Conservation (phyloP, 2,329 filamentous ascomycete species). For the Dactylellina parvicollis region DNA sequence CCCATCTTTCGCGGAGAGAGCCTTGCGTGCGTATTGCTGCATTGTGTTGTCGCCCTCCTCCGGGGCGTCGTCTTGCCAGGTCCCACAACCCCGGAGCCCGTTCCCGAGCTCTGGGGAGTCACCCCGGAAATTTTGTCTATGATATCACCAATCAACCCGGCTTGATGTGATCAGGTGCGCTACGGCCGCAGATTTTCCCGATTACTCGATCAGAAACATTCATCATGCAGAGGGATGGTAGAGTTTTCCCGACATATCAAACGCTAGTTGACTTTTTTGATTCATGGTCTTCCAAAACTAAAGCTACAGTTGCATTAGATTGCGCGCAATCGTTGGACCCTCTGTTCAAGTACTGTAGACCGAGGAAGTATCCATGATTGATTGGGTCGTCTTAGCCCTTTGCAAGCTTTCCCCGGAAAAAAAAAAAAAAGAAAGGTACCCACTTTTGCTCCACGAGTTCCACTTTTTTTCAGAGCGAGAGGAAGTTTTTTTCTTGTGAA, state of each 20-base stretch:
- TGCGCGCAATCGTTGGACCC: neutral
- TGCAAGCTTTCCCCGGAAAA: slow-evolving; percentile 19
- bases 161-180: slow-evolving; percentile 32
- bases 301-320: neutral
- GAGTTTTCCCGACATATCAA: slow-evolving; percentile 2
- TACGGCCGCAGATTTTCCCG: slow-evolving; percentile 27
- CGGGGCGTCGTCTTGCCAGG: too few relatives aligned
- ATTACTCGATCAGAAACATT: slow-evolving; percentile 50
- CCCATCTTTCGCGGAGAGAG: too few relatives aligned
- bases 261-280: neutral
- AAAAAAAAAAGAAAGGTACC: neutral
- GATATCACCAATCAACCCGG: slow-evolving; percentile 39
- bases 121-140: neutral
- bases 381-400: neutral
- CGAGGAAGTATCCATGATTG: neutral
- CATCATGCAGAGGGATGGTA: slow-evolving; percentile 12
- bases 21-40: too few relatives aligned
- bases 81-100: neutral
- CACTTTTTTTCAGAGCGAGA: slow-evolving; percentile 22
- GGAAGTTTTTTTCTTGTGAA: slow-evolving; percentile 10
- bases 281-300: neutral
- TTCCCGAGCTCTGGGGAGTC: neutral
- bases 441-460: neutral
- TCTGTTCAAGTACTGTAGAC: neutral
- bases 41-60: too few relatives aligned